Base-by-base conservation (phyloP, 169 alveolate genomes). In the Eimeria necatrix region DNA sequence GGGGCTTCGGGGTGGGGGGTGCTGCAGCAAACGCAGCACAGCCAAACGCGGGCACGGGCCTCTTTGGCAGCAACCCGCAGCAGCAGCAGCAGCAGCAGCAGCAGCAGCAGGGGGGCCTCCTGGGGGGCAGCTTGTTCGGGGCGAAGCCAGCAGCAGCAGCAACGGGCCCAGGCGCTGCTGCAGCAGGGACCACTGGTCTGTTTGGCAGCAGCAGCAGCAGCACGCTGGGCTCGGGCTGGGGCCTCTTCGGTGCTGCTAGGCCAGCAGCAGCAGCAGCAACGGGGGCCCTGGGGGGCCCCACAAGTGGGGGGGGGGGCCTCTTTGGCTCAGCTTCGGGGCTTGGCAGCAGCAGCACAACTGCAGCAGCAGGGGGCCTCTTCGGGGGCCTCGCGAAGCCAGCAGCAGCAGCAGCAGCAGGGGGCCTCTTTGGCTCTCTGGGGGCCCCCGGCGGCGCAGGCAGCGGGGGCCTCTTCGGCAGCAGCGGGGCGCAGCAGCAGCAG, bases 31-130 rank as follows among this genome's bases (percentile, higher is more conserved):
- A 8, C 4, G 20, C 76, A 18, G 70, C n/a, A 51, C 88, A 78
- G 70, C 48, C 5, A 46, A 46, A 46, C 70, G 18, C 88, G 18
- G 88, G 88, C 24, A 68, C 70, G 51, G 88, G 88, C 71, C 88
- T 78, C 68, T 78, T 78, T 51, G 88, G 88, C 88, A 78, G 88
- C 88, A 78, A 9, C 76, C 8, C 76, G 68, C 88, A 78, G 88
- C 91, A 83, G 91, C 78, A 83, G 91, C 90, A 48, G 90, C 90
- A 81, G 90, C 90, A 81, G 71, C 91, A 83, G 76, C 78, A 83
- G 91, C 91, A 83, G 91, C 49, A n/a, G 51, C 59, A 48, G 71
- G 68, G 91, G 9, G 91, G 91, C 53, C 46, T 59, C 12, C 53
- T 59, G 53, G 70, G 95, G 22, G 74, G 93, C 20, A 71, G 95